phyloP scores from a whole-genome alignment of 2,329 filamentous ascomycete species.

The Lecanicillium sp. region DNA sequence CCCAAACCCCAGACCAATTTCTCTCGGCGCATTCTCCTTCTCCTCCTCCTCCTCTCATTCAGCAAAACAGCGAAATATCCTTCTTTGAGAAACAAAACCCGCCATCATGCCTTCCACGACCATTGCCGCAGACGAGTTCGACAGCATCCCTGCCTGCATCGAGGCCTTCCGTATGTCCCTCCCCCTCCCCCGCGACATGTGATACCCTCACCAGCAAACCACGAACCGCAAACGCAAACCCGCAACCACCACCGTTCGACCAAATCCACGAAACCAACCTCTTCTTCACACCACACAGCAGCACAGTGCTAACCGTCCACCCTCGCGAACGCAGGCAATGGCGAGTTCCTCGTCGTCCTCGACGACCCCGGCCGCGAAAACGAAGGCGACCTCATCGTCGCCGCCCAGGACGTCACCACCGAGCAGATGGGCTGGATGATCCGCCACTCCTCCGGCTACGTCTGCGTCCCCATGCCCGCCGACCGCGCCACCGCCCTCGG shows the following conservation, averaged over 20 bases:
- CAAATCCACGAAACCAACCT: slow-evolving; percentile 15
- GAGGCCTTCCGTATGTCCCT: slow-evolving; percentile 54
- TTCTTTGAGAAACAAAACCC: background rate
- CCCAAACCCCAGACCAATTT: background rate
- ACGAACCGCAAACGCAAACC: too few relatives aligned
- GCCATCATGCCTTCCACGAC: slow-evolving; percentile 43
- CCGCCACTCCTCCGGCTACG: slow-evolving; percentile 80
- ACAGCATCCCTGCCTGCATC: slow-evolving; percentile 59
- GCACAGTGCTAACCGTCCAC: background rate
- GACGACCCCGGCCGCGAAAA: slow-evolving; percentile 92
- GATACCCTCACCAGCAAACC: slow-evolving; percentile 9
- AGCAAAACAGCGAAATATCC: background rate
- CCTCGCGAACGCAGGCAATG: slow-evolving; percentile 48
- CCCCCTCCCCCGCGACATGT: slow-evolving; percentile 8
- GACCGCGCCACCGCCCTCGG: slow-evolving; percentile 62
- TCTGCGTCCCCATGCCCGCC: slow-evolving; percentile 79
- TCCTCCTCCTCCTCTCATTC: background rate
- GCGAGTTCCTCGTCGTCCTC: slow-evolving; percentile 93
- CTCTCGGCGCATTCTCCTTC: background rate
- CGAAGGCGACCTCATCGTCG: slow-evolving; percentile 96
- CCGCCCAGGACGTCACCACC: slow-evolving; percentile 75
- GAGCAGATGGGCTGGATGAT: slow-evolving; percentile 96
- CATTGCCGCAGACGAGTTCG: slow-evolving; percentile 50
- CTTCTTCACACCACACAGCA: background rate
- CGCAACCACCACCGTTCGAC: background rate